Conservation (phyloP, 2,329 filamentous ascomycete species). For the Cryphonectria parasitica region DNA sequence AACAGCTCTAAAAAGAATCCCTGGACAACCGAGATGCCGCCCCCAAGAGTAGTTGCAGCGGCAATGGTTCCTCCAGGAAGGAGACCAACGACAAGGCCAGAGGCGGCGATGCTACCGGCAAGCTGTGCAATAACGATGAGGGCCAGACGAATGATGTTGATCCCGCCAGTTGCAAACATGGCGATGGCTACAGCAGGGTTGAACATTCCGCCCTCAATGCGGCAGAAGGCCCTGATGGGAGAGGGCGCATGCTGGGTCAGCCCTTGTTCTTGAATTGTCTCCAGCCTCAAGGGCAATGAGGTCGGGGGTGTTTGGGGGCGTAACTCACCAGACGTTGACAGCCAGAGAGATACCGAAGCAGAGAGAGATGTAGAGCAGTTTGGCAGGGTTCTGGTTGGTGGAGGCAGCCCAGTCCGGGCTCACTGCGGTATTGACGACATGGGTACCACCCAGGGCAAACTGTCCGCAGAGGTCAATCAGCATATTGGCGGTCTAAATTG, state of each 20-base stretch:
- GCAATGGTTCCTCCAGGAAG: constrained; percentile 58
- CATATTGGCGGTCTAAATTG: not conserved
- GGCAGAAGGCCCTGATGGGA: constrained; percentile 50
- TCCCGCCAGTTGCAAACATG: constrained; percentile 60
- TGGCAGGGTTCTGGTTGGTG: constrained; percentile 35
- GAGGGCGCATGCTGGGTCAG: not conserved
- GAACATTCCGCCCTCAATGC: constrained; percentile 56
- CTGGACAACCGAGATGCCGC: constrained; percentile 54
- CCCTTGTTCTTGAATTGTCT: not conserved
- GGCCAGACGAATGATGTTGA: constrained; percentile 55
- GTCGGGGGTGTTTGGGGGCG: not conserved
- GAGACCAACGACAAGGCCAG: constrained; percentile 59
- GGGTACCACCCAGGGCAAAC: constrained; percentile 37
- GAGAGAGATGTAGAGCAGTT: constrained; percentile 53
- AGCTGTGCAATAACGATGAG: constrained; percentile 61
- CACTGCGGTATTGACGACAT: constrained; percentile 35
- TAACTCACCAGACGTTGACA: constrained; percentile 53
- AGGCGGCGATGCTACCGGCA: constrained; percentile 61
- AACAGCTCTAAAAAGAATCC: constrained; percentile 72
- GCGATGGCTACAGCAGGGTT: constrained; percentile 62
- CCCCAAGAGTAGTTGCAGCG: constrained; percentile 59
- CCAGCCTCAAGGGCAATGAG: not conserved
- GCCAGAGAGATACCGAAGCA: constrained; percentile 55
- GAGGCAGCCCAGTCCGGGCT: constrained; percentile 15
- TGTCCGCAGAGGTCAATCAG: constrained; percentile 2